Base-by-base conservation (phyloP, 208 protist genomes). In the Leishmania amazonensis region DNA sequence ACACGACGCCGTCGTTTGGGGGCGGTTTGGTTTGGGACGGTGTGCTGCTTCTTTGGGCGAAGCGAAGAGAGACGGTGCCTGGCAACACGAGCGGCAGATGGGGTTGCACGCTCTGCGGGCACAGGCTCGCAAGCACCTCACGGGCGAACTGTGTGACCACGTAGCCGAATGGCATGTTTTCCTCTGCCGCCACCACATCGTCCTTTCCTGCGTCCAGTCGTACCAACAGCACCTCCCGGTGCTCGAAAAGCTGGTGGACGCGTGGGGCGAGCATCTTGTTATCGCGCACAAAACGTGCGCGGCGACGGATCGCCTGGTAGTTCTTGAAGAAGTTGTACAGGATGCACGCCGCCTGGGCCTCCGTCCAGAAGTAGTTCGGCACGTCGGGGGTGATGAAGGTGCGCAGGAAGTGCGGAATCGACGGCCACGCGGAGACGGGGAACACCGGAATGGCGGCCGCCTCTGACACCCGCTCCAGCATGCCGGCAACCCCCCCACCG, bases 371-470 rank as follows among this genome's bases (percentile, higher is more conserved):
- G 73, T 90, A 83, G 83, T 96, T 96, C n/a, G 82, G 78, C 81
- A 94, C 88, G 81, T 90, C 83, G 5, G 90, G 82, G 31, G 72
- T 35, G 54, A 82, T 62, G 60, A 81, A 65, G 4, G 93, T 94
- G 85, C 93, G 93, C 45, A 96, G 81, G 58, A 96, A 96, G 84
- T 95, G 91, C 28, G 91, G 93, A 76, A 93, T 89, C 40, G 57
- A 78, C 6, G 81, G 68, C 93, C 93, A 96, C 67, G 72, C 35
- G 9, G 80, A 35, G 13, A 85, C 82, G 28, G 87, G 78, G 68
- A 90, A 93, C 9, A 88, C 88, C n/a, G 88, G 93, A 53, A 96
- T 81, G 35, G 93, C 83, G 28, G 85, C 80, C 58, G 57, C 58
- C 72, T 83, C 80, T 42, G 85, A 85, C 19, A 83, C 38, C 40